Evolutionary conservation across 2,329 filamentous ascomycete species (phyloP).

Genomic region (Colletotrichum sp.): DNA sequence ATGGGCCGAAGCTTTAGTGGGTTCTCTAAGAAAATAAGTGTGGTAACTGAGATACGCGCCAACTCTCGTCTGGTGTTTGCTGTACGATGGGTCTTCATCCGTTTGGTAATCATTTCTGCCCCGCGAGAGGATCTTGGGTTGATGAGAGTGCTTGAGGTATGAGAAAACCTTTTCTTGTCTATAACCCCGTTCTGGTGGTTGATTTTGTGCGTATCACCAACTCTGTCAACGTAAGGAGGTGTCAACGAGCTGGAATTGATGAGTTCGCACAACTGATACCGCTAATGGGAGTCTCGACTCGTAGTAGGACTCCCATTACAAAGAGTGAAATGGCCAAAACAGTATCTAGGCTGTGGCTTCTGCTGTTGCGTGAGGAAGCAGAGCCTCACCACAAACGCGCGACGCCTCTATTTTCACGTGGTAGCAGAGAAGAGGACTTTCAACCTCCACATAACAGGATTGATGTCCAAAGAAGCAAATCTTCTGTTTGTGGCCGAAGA

Average conservation of each 20-base stretch:
- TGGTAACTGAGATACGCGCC: too few species aligned
- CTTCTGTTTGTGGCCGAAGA: fast-evolving
- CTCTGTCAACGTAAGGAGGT: too few species aligned
- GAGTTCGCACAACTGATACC: background rate
- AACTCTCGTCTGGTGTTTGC: too few species aligned
- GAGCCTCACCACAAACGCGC: background rate
- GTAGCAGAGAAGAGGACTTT: background rate
- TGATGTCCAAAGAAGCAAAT: background rate
- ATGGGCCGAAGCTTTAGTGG: too few species aligned
- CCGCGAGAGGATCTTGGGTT: fast-evolving
- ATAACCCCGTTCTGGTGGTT: too few species aligned
- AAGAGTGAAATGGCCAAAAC: background rate
- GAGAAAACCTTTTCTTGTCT: fast-evolving
- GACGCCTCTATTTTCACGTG: fast-evolving
- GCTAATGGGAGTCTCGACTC: fast-evolving
- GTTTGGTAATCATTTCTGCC: fast-evolving
- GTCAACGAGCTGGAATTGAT: background rate
- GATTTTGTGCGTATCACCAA: too few species aligned
- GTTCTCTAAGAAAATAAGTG: too few species aligned
- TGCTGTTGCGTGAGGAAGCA: background rate
- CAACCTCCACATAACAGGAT: background rate
- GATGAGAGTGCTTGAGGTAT: background rate
- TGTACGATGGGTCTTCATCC: too few species aligned
- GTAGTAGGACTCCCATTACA: background rate
- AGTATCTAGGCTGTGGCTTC: fast-evolving